A percentile compares a stretch with the other conserved stretches of the same genome.
Evolutionary conservation across 768 basidiomycete genomes (phyloP).

Genomic region (Astraeus odoratus): DNA sequence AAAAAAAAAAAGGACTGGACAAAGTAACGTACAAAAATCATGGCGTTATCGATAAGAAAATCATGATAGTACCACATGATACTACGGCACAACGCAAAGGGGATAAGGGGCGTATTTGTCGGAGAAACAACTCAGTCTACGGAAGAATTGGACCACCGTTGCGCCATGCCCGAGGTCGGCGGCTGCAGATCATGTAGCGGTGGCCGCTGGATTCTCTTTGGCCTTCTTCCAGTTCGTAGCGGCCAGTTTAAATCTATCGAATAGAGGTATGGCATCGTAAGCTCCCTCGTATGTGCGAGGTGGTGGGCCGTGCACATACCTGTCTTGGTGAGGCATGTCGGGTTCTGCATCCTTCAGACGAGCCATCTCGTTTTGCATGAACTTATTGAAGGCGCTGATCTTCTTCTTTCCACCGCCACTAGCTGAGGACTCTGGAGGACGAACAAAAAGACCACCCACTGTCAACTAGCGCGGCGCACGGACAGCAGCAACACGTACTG

Average conservation of each 20-base stretch:
- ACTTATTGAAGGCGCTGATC: constrained; percentile 72
- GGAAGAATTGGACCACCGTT: constrained; percentile 6
- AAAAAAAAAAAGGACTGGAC: constrained; percentile 7
- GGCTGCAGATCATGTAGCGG: constrained; percentile 15
- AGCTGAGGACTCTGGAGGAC: constrained; percentile 39
- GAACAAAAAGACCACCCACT: constrained; percentile 21
- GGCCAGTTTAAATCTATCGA: constrained; percentile 59
- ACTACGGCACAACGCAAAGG: constrained; percentile 11
- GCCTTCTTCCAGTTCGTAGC: constrained; percentile 74
- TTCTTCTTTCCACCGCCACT: constrained; percentile 48
- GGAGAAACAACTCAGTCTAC: constrained; percentile 1
- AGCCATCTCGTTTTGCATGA: constrained; percentile 73
- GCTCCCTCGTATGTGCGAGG: not conserved
- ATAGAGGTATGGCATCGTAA: constrained; percentile 8
- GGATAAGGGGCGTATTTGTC: constrained; percentile 4
- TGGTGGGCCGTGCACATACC: constrained; percentile 40
- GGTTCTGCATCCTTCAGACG: constrained; percentile 73
- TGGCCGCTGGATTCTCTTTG: constrained; percentile 54
- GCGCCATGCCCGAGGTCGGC: not conserved
- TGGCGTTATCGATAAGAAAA: constrained; percentile 29
- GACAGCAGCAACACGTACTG: constrained; percentile 32
- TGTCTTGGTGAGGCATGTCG: constrained; percentile 63
- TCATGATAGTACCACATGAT: constrained; percentile 9
- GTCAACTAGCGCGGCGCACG: constrained; percentile 10
- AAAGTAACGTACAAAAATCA: constrained; percentile 14